phyloP scores from a whole-genome alignment of 2,329 filamentous ascomycete species.

The Ophiocordyceps camponoti-saundersi region DNA sequence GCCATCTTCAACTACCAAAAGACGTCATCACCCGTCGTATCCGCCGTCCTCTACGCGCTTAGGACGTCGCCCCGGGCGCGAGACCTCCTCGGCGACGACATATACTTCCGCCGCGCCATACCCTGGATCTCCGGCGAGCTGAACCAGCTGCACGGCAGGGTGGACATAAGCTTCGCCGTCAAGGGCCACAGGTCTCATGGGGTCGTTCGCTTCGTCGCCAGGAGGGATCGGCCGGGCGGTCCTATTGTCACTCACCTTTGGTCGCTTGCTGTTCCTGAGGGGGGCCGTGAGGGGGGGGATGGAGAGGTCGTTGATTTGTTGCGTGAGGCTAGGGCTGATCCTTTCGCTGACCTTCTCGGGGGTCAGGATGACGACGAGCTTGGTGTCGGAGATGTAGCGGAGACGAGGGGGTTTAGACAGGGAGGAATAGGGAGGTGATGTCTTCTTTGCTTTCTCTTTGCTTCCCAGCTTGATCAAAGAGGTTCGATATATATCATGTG shows the following conservation, averaged over 20 bases:
- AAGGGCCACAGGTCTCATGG: slow-evolving; percentile 58
- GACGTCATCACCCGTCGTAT: slow-evolving; percentile 70
- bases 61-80: slow-evolving; percentile 63
- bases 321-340: background rate
- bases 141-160: slow-evolving; percentile 83
- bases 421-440: background rate
- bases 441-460: no score
- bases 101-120: slow-evolving; percentile 63
- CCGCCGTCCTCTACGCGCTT: slow-evolving; percentile 78
- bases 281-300: background rate
- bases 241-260: slow-evolving; percentile 52
- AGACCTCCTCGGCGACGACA: slow-evolving; percentile 67
- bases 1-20: slow-evolving; percentile 99
- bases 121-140: slow-evolving; percentile 77
- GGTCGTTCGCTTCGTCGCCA: slow-evolving; percentile 66
- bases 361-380: background rate
- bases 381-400: background rate
- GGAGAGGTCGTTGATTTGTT: background rate
- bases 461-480: no score
- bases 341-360: background rate
- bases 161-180: slow-evolving; percentile 76
- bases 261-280: background rate
- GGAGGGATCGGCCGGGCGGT: slow-evolving; percentile 40
- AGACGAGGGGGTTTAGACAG: background rate
- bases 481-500: no score